phyloP scores from a whole-genome alignment of 2,329 filamentous ascomycete genomes.

The Acephala macrosclerotiorum region DNA sequence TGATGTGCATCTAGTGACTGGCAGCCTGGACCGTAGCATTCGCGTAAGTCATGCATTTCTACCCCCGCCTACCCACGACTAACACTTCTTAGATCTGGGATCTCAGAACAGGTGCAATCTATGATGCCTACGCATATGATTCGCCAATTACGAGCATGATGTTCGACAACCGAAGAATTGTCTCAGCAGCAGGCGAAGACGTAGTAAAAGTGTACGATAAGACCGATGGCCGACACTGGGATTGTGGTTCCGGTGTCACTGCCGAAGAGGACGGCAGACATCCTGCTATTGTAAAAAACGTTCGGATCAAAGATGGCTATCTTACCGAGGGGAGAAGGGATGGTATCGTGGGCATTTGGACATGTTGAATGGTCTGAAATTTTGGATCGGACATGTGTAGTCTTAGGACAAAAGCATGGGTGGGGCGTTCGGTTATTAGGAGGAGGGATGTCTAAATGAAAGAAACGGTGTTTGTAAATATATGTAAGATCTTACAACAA shows the following conservation, averaged over 20 bases:
- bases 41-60: constrained; percentile 69
- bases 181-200: constrained; percentile 87
- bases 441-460: background rate
- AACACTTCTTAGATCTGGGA: constrained; percentile 86
- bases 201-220: constrained; percentile 99
- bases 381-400: constrained; percentile 1
- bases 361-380: constrained; percentile 58
- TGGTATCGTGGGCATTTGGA: constrained; percentile 91
- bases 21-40: constrained; percentile 90
- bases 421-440: background rate
- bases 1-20: constrained; percentile 92
- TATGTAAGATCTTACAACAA: background rate
- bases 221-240: constrained; percentile 94
- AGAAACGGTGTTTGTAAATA: background rate
- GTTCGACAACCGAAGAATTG: constrained; percentile 91
- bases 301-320: constrained; percentile 93
- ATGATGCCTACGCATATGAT: constrained; percentile 96
- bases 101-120: constrained; percentile 92
- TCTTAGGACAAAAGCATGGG: background rate
- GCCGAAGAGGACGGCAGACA: constrained; percentile 71
- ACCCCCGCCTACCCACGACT: constrained; percentile 27
- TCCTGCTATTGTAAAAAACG: constrained; percentile 78
- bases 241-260: constrained; percentile 84
- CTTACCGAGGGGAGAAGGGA: constrained; percentile 88
- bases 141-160: constrained; percentile 93